Base-by-base conservation (phyloP, 2,329 filamentous ascomycete species). In the Cordyceps farinosa region DNA sequence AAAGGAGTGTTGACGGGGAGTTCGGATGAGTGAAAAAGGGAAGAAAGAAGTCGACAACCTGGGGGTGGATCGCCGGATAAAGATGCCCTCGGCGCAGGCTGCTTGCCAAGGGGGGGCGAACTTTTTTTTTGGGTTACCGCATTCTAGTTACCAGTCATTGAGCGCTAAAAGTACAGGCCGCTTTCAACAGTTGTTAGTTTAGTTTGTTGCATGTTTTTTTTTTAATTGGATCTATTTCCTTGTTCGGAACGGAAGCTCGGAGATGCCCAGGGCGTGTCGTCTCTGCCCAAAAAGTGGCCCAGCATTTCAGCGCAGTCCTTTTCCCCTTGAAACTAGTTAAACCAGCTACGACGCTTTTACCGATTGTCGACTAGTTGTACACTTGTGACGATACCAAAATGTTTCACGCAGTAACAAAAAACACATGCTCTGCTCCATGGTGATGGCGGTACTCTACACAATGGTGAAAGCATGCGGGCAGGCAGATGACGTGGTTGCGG, bases 161-260 rank as follows among this genome's bases (percentile, higher is more conserved):
- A 22, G 38, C 22, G 36, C 36, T 54, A 29, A 22, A 34, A 44
- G 53, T 45, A 32, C 15, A 22, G 22, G 22, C 22, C 22, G 22
- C 22, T 22, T 22, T 22, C 22, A 22, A 22, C 22, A 22, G 22
- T 22, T 22, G 22, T 22, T 22, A 22, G 22, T 59, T n/a, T 27
- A 27, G 5, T 15, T 47, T 30, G 32, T 44, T 45, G 15, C 38
- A 44, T 56, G 45, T 34, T 34, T 27, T 30, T 44, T 30, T 32
- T 38, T 50, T 29, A 59, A 50, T 3, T 50, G 56, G 45, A 50
- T 50, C 44, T 42, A 17, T 48, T 59, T 38, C 56, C 56, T 32
- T 40, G 56, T 59, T 59, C 45, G 56, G 56, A 51, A 38, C 56
- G 56, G 56, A 59, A 59, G 56, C 56, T 59, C 56, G 56, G 56